Base-by-base conservation (phyloP, 2,329 filamentous ascomycete genomes). In the Achaetomium macrosporum region DNA sequence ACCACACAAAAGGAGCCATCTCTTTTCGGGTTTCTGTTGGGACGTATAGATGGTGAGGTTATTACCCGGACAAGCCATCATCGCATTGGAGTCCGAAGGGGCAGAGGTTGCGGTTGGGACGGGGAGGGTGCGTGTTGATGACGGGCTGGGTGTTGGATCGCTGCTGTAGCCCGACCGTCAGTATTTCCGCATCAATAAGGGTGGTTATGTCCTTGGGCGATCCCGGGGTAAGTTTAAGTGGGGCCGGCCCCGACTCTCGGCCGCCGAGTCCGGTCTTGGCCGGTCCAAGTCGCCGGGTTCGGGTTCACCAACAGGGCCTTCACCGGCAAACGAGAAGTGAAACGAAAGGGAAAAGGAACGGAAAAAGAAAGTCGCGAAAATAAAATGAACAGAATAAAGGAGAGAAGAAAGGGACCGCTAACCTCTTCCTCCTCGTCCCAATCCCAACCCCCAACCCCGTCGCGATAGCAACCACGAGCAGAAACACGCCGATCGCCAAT, bases 31-130 rank as follows among this genome's bases (percentile, higher is more conserved):
- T 3, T 43, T 39, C 3, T 52, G 45, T 29, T 53, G 31, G 15
- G 61, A 40, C 3, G 55, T 50, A 57, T 68, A 70, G n/a, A 65
- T 56, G 6, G 68, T 71, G 31, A 63, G 59, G 58, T 72, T 71
- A 54, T 65, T 61, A 13, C 39, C 11, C 1, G 69, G 69, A 44
- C 69, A 72, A 46, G 65, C 61, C 13, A 42, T 50, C 1, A 43
- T 8, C 2, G 49, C 31, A 2, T 49, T 29, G 0, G 36, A 35
- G 17, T 50, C 10, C 13, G 40, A 30, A 2, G 42, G 44, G 17
- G 39, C 16, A 25, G 39, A 20, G 20, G 47, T 55, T 57, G 55
- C 7, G 51, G 43, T 2, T 54, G 61, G 31, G 48, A 36, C 25
- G 30, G 51, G 47, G 20, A 52, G 39, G 41, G 40, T 40, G 42